A percentile compares a stretch with the other conserved stretches of the same genome.
These are phyloP conservation scores for Lecanicillium sp. DNA, from an alignment of 2,329 filamentous ascomycete genomes.

Conservation along the genomic window DNA sequence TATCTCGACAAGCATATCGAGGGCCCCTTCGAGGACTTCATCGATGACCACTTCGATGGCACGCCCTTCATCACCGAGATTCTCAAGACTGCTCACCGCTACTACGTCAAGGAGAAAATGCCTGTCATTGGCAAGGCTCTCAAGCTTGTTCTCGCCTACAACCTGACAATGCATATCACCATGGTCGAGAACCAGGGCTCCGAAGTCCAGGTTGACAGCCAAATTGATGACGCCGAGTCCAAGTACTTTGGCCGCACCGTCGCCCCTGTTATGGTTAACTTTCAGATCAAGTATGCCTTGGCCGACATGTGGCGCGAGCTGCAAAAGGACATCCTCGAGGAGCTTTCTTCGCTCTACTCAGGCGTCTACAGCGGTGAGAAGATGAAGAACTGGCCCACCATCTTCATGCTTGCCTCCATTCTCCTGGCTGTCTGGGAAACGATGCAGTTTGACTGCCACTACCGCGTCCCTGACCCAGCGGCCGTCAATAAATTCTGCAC, in stretches of 20 bases:
- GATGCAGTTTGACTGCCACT: constrained; percentile 98
- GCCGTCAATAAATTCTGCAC: constrained; percentile 91
- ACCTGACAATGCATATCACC: constrained; percentile 88
- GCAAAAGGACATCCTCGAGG: constrained; percentile 92
- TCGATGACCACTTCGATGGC: constrained; percentile 93
- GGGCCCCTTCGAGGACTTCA: constrained; percentile 83
- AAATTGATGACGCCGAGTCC: constrained; percentile 79
- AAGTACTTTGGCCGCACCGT: constrained; percentile 87
- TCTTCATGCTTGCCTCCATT: constrained; percentile 94
- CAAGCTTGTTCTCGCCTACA: constrained; percentile 93
- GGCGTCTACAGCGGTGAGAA: constrained; percentile 96
- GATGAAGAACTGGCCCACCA: constrained; percentile 97
- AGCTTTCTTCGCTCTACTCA: constrained; percentile 88
- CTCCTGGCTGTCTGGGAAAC: constrained; percentile 94
- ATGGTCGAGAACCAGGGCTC: constrained; percentile 86
- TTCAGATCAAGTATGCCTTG: constrained; percentile 96
- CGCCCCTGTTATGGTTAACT: constrained; percentile 98
- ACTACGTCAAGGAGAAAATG: constrained; percentile 81
- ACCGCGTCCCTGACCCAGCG: constrained; percentile 77
- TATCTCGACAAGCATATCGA: constrained; percentile 96
- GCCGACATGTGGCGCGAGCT: constrained; percentile 98
- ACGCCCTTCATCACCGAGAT: constrained; percentile 94
- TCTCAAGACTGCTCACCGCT: constrained; percentile 91
- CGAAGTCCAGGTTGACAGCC: constrained; percentile 70
- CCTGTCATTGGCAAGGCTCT: constrained; percentile 91